Percentiles rank a stretch among this genome's conserved stretches.
Evolutionary conservation across 305 asterid genomes (phyloP).

Genomic region (Plantago coronopus): DNA sequence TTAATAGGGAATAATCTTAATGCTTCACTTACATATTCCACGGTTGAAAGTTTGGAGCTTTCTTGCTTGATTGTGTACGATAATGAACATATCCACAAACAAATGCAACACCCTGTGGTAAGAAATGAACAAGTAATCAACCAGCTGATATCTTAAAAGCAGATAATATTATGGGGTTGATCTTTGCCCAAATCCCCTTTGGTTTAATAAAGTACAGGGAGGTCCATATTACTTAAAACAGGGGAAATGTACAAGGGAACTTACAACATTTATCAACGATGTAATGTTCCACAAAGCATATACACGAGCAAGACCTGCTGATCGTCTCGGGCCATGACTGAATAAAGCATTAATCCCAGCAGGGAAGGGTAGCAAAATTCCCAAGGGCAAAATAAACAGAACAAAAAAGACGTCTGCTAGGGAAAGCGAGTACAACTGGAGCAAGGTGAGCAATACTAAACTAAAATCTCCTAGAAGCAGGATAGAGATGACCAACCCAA

Average conservation of each 20-base stretch:
- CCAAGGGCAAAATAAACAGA: slow-evolving; percentile 81
- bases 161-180: background rate
- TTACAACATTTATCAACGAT: slow-evolving; percentile 84
- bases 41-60: slow-evolving; percentile 75
- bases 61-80: slow-evolving; percentile 59
- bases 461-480: slow-evolving; percentile 98
- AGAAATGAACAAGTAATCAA: slow-evolving; percentile 8
- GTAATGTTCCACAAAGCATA: slow-evolving; percentile 94
- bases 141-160: background rate
- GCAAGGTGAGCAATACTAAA: slow-evolving; percentile 90
- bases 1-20: slow-evolving; percentile 4
- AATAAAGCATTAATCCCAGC: slow-evolving; percentile 97
- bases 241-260: slow-evolving; percentile 23
- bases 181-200: background rate
- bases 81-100: slow-evolving; percentile 72
- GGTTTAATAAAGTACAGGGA: background rate
- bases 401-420: slow-evolving; percentile 77
- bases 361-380: slow-evolving; percentile 90
- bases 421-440: slow-evolving; percentile 92
- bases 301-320: slow-evolving; percentile 92
- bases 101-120: slow-evolving; percentile 72
- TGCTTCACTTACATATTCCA: slow-evolving; percentile 77
- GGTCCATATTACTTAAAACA: background rate
- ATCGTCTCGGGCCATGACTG: slow-evolving; percentile 94
- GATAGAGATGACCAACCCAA: slow-evolving; percentile 89